These are phyloP conservation scores for Dissophora globulifera DNA, from an alignment of 192 early-diverging fungal species.

Conservation along the genomic window DNA sequence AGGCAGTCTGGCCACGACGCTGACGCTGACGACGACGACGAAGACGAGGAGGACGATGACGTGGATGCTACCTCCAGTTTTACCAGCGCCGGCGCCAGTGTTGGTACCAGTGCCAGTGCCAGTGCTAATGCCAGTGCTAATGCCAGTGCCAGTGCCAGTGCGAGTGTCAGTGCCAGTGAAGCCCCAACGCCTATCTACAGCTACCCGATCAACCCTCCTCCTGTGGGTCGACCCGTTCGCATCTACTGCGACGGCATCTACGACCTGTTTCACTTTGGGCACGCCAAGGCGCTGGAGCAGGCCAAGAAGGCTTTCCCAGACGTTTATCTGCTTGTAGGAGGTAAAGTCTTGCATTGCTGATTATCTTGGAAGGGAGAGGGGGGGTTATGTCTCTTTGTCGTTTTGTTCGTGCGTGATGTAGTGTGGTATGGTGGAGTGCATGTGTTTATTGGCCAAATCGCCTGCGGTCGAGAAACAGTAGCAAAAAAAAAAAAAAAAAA, in stretches of 20 bases:
- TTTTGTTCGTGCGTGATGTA: too few species aligned
- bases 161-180: not conserved
- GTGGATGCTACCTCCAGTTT: not conserved
- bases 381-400: too few species aligned
- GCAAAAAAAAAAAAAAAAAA: too few species aligned
- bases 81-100: not conserved
- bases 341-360: too few species aligned
- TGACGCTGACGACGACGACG: not conserved
- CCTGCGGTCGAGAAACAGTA: too few species aligned
- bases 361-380: too few species aligned
- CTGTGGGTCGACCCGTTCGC: slow-evolving; percentile 71
- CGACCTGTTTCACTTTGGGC: slow-evolving; percentile 85
- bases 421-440: too few species aligned
- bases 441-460: too few species aligned
- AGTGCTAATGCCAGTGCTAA: not conserved
- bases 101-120: not conserved
- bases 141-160: not conserved
- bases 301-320: slow-evolving; percentile 81
- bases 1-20: not conserved
- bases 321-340: slow-evolving; percentile 78
- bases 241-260: slow-evolving; percentile 90
- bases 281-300: slow-evolving; percentile 80
- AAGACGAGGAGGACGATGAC: not conserved
- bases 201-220: slow-evolving; percentile 70
- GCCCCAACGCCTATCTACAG: slow-evolving; percentile 21